Evolutionary conservation across 2,329 filamentous ascomycete genomes (phyloP).

Genomic region (Aspergillus eucalypticola): DNA sequence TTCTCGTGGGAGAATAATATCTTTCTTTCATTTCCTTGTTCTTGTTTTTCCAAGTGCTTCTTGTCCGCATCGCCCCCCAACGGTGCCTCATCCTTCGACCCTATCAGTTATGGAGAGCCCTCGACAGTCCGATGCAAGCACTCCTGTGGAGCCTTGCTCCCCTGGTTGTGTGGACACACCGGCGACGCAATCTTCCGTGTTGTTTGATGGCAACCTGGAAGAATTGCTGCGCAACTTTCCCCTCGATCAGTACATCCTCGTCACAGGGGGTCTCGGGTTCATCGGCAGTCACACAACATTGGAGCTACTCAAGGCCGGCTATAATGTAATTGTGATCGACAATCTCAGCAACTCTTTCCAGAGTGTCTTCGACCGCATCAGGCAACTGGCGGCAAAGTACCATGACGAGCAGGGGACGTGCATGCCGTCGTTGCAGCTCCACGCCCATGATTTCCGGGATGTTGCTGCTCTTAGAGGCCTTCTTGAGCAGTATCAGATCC

Average conservation of each 20-base stretch:
- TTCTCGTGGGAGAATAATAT: not conserved
- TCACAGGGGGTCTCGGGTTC: conserved; percentile 45
- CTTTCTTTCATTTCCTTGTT: conserved; percentile 15
- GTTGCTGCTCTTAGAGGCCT: conserved; percentile 45
- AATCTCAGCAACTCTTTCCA: conserved; percentile 44
- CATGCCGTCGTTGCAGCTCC: conserved; percentile 50
- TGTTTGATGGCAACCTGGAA: conserved; percentile 48
- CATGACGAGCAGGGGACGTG: conserved; percentile 41
- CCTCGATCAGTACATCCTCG: conserved; percentile 45
- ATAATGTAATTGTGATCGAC: conserved; percentile 46
- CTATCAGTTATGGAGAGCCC: conserved; percentile 31
- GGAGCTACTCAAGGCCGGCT: conserved; percentile 43
- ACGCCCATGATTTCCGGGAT: conserved; percentile 52
- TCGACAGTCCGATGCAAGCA: conserved; percentile 32
- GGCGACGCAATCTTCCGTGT: conserved; percentile 45
- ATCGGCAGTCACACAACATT: conserved; percentile 47
- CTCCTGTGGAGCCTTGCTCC: conserved; percentile 33
- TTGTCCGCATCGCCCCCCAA: conserved; percentile 13
- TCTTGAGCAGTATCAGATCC: conserved; percentile 44
- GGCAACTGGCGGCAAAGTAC: conserved; percentile 32
- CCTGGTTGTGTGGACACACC: conserved; percentile 42
- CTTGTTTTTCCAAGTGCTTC: conserved; percentile 11
- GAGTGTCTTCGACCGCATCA: conserved; percentile 39
- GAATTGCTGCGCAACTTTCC: conserved; percentile 44
- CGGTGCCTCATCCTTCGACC: conserved; percentile 12